Conservation (phyloP, 768 basidiomycete genomes). For the Exidia glandulosa region DNA sequence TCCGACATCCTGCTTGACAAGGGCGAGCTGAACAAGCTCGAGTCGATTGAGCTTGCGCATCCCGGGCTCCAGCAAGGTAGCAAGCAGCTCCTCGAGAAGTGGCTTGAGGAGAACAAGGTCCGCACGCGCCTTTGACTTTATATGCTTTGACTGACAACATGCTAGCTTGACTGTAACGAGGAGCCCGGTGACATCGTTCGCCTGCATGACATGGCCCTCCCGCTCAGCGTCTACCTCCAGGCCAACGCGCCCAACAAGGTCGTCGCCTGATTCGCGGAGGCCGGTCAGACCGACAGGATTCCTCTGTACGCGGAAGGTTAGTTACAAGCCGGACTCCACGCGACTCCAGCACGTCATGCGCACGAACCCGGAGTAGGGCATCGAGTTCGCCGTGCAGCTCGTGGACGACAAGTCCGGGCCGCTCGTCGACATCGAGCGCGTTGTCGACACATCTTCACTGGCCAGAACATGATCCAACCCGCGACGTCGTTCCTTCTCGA, state of each 20-base stretch:
- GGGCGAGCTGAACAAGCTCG: slow-evolving; percentile 93
- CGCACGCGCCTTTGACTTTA: slow-evolving; percentile 4
- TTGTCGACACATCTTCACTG: slow-evolving; percentile 99
- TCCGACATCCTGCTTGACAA: slow-evolving; percentile 98
- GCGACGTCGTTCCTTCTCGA: slow-evolving; percentile 97
- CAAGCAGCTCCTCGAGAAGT: slow-evolving; percentile 95
- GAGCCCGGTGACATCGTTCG: slow-evolving; percentile 97
- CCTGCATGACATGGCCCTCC: slow-evolving; percentile 89
- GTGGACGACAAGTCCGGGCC: slow-evolving; percentile 90
- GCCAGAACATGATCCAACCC: slow-evolving; percentile 98
- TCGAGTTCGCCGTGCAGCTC: slow-evolving; percentile 92
- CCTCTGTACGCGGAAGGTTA: slow-evolving; percentile 91
- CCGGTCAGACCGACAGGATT: slow-evolving; percentile 97
- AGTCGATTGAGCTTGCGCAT: slow-evolving; percentile 89
- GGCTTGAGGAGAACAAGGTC: slow-evolving; percentile 99
- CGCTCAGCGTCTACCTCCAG: slow-evolving; percentile 92
- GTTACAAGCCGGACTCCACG: slow-evolving; percentile 86
- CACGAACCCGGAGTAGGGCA: slow-evolving; percentile 92
- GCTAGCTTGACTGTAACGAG: slow-evolving; percentile 91
- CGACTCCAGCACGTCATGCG: slow-evolving; percentile 90
- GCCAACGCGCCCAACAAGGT: slow-evolving; percentile 99
- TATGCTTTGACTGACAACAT: slow-evolving; percentile 1
- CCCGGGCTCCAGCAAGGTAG: slow-evolving; percentile 93
- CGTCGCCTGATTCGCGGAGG: slow-evolving; percentile 97
- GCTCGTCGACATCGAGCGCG: slow-evolving; percentile 86